Base-by-base conservation (phyloP, 2,329 filamentous ascomycete genomes). In the Massarina eburnea region DNA sequence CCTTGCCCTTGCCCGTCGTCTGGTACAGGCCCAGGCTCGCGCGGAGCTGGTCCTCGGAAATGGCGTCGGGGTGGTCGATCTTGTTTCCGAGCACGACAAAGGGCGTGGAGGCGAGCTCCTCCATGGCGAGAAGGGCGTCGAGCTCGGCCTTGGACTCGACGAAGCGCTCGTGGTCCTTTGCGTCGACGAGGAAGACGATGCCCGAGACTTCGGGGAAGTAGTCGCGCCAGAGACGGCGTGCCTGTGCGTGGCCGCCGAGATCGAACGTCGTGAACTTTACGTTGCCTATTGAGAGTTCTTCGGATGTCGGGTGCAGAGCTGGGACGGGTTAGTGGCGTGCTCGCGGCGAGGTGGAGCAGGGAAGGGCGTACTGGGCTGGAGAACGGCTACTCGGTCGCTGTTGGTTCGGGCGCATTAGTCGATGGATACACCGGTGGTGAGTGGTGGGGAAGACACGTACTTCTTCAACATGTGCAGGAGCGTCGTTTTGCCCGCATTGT, bases 61-160 rank as follows among this genome's bases (percentile, higher is more conserved):
- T 86, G 53, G 94, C 94, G 61, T 95, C 88, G 43, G 91, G 91
- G 78, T 97, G 91, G 73, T 99, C 94, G 73, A 99, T 99, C 84
- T 99, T 99, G 84, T 99, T 99, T 62, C 94, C 94, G 54, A 99
- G 83, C 61, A 99, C 84, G 51, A 97, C 83, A 73, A 97, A 97
- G 43, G 94, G 94, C 8, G 96, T 94, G 80, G 95, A 96, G 71
- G 84, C 79, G 30, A 99, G 83, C 71, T 97, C 92, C 76, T 99
- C 94, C 92, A 99, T 96, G 52, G 89, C 85, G 59, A 99, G 82
- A 41, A 97, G 87, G 8, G 71, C 91, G 68, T 99, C 94, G 53
- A 99, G 88, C 79, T 99, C 94, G 63, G 88, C 92, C 80, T 97
- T 97, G 68, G 91, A 88, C 79, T 99, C 94, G 64, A 81, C 72